phyloP scores from a whole-genome alignment of 192 early-diverging fungal species.

The Backusella luteola region DNA sequence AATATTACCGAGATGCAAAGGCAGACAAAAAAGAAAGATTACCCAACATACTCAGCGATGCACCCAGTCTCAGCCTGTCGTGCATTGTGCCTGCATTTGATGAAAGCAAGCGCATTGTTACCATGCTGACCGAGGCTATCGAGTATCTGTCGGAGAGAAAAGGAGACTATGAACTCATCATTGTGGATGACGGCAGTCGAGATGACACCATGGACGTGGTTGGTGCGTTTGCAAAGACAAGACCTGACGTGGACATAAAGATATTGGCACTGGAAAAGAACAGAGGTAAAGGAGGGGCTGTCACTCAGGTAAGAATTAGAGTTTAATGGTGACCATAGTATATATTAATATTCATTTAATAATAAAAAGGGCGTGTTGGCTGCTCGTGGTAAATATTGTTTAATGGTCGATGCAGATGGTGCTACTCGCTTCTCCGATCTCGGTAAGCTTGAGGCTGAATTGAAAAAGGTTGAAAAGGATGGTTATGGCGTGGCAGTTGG shows the following conservation, averaged over 20 bases:
- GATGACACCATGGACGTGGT: slow-evolving; percentile 76
- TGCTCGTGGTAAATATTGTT: slow-evolving; percentile 66
- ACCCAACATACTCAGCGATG: slow-evolving; percentile 42
- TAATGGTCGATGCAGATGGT: slow-evolving; percentile 97
- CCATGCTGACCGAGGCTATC: slow-evolving; percentile 81
- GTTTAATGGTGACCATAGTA: not conserved
- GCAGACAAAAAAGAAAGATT: slow-evolving; percentile 37
- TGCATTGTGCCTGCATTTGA: slow-evolving; percentile 92
- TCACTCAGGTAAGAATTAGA: slow-evolving; percentile 66
- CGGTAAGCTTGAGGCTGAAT: slow-evolving; percentile 50
- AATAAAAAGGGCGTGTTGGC: slow-evolving; percentile 72
- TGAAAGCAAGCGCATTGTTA: slow-evolving; percentile 80
- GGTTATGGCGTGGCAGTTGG: slow-evolving; percentile 78
- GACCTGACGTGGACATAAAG: slow-evolving; percentile 58
- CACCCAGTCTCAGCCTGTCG: slow-evolving; percentile 58
- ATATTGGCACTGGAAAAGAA: slow-evolving; percentile 80
- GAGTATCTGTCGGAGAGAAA: slow-evolving; percentile 58
- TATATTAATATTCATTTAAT: not conserved
- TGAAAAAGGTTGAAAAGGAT: slow-evolving; percentile 41
- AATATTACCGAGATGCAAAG: slow-evolving; percentile 44
- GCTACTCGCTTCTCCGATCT: slow-evolving; percentile 91
- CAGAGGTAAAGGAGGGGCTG: slow-evolving; percentile 92
- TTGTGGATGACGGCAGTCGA: slow-evolving; percentile 90
- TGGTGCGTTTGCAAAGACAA: slow-evolving; percentile 59
- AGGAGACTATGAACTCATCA: slow-evolving; percentile 74